These are phyloP conservation scores for Logfia minima DNA, from an alignment of 129 eudicot genomes.

Conservation along the genomic window DNA sequence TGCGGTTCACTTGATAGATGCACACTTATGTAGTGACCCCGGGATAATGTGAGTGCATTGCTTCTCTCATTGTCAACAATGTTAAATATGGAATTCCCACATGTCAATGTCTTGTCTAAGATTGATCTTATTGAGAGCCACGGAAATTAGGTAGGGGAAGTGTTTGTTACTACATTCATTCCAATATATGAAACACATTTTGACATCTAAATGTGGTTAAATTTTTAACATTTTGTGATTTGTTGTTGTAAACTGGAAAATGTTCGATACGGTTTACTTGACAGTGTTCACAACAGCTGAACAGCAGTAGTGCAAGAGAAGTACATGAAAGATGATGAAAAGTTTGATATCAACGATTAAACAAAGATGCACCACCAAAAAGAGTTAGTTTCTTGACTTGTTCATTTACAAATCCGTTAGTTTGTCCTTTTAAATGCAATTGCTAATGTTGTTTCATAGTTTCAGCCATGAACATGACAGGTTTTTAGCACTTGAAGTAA, in stretches of 20 bases:
- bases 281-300: conserved; percentile 44
- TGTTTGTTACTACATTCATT: not conserved
- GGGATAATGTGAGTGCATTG: conserved; percentile 88
- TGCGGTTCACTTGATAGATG: conserved; percentile 83
- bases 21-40: conserved; percentile 93
- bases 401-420: not conserved
- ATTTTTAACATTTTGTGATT: not conserved
- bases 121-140: conserved; percentile 91
- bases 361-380: not conserved
- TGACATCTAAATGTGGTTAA: not conserved
- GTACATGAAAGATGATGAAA: conserved; percentile 42
- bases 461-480: not conserved
- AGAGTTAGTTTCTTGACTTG: conserved; percentile 17
- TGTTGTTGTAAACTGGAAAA: not conserved
- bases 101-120: conserved; percentile 77
- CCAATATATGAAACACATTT: not conserved
- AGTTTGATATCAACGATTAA: conserved; percentile 37
- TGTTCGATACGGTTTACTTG: conserved; percentile 20
- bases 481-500: not conserved
- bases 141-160: conserved; percentile 39
- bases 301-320: conserved; percentile 51
- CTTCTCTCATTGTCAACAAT: conserved; percentile 87
- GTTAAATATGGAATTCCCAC: conserved; percentile 81
- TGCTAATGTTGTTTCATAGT: not conserved
- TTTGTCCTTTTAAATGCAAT: not conserved